These are phyloP conservation scores for Aegilops sharonensis DNA, from an alignment of 176 grass and related monocot species.

Conservation along the genomic window DNA sequence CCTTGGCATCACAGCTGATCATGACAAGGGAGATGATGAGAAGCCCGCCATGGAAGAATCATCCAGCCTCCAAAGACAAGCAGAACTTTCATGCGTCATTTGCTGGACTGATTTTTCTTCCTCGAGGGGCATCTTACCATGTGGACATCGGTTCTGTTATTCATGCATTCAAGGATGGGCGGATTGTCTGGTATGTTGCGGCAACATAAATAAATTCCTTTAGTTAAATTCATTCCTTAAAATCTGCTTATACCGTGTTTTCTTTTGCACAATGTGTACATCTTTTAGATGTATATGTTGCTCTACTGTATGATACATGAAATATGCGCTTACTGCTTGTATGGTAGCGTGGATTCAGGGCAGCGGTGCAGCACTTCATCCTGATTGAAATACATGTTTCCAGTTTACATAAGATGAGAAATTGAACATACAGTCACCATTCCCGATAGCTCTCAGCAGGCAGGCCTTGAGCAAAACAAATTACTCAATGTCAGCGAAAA, in stretches of 20 bases:
- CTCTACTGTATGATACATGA: neutral
- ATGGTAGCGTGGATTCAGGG: neutral
- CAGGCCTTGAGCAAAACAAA: neutral
- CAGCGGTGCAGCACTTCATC: neutral
- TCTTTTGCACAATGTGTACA: neutral
- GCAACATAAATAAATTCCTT: neutral
- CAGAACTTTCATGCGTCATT: conserved; percentile 83
- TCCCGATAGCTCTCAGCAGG: neutral
- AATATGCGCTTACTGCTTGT: neutral
- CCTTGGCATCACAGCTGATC: conserved; percentile 29
- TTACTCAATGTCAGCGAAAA: neutral
- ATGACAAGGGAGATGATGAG: conserved; percentile 24
- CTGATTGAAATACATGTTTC: conserved; percentile 3
- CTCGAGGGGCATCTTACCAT: conserved; percentile 82
- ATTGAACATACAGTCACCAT: neutral
- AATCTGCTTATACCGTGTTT: neutral
- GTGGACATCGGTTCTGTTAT: conserved; percentile 94
- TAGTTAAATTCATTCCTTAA: conserved; percentile 3
- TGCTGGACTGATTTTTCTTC: conserved; percentile 90
- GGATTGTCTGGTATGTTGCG: conserved; percentile 59
- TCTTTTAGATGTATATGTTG: neutral
- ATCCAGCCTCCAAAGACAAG: conserved; percentile 35
- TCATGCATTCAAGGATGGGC: conserved; percentile 90
- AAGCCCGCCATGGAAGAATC: conserved; percentile 6
- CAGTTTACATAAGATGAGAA: conserved; percentile 4